Conservation (phyloP, 306 rosid species). For the Begonia peltatifolia region DNA sequence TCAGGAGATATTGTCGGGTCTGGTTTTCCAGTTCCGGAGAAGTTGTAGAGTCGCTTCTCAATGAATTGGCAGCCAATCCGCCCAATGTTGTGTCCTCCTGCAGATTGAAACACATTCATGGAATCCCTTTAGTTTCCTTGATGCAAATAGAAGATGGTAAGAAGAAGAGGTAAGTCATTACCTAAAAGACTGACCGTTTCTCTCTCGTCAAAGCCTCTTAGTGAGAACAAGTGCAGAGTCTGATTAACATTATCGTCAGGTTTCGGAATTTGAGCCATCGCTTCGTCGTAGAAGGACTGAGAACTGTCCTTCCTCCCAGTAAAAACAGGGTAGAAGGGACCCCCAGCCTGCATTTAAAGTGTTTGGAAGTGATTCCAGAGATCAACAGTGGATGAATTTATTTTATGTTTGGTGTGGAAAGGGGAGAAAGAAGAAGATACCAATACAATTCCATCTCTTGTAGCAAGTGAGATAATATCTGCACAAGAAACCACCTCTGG, state of each 20-base stretch:
- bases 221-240: slow-evolving; percentile 40
- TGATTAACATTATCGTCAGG: slow-evolving; percentile 48
- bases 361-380: no score
- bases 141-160: background rate
- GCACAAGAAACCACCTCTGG: slow-evolving; percentile 37
- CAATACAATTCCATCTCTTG: slow-evolving; percentile 30
- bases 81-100: slow-evolving; percentile 86
- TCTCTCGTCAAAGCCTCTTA: slow-evolving; percentile 60
- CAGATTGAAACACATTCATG: slow-evolving; percentile 7
- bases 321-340: slow-evolving; percentile 69
- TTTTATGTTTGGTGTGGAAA: no score
- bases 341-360: slow-evolving; percentile 43
- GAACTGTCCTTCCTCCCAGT: slow-evolving; percentile 65
- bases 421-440: slow-evolving; percentile 2
- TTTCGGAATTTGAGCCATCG: slow-evolving; percentile 48
- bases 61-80: slow-evolving; percentile 63
- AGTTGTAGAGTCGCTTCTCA: slow-evolving; percentile 43
- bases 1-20: slow-evolving; percentile 51
- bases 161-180: slow-evolving; percentile 4
- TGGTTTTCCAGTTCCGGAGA: slow-evolving; percentile 48
- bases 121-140: no score
- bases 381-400: no score
- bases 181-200: slow-evolving; percentile 90
- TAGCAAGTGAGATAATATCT: slow-evolving; percentile 23
- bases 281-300: slow-evolving; percentile 36